These are phyloP conservation scores for Corrigiola litoralis DNA, from an alignment of 179 eudicot genomes.

Conservation along the genomic window DNA sequence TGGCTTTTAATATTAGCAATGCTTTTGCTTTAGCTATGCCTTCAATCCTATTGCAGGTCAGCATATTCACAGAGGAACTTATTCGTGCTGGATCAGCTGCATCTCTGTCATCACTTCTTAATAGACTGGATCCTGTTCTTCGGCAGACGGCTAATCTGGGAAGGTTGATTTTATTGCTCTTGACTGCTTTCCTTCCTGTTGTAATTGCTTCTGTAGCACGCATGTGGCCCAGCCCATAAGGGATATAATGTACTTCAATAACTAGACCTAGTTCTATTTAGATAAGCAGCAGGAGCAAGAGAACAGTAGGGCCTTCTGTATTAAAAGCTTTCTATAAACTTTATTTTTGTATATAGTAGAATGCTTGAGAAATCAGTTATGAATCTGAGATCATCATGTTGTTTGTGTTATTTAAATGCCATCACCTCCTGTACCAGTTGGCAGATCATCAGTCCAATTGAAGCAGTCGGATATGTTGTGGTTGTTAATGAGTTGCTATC, in stretches of 20 bases:
- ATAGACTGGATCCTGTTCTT: slow-evolving; percentile 92
- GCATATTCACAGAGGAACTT: slow-evolving; percentile 93
- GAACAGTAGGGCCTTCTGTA: no score
- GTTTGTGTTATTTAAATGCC: slow-evolving; percentile 7
- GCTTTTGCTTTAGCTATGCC: slow-evolving; percentile 8
- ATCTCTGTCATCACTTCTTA: slow-evolving; percentile 84
- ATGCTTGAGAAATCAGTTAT: not conserved
- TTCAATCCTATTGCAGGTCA: slow-evolving; percentile 49
- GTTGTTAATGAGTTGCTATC: slow-evolving; percentile 88
- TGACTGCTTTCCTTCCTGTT: not conserved
- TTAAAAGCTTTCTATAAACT: not conserved
- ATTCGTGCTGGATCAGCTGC: slow-evolving; percentile 99
- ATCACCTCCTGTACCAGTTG: slow-evolving; percentile 54
- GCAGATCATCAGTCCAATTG: slow-evolving; percentile 99
- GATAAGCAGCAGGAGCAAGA: not conserved
- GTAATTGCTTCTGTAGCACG: not conserved
- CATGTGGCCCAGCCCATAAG: not conserved
- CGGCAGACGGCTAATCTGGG: slow-evolving; percentile 89
- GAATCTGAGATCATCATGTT: not conserved
- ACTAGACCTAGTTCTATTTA: not conserved
- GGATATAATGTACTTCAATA: not conserved
- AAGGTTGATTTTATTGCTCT: slow-evolving; percentile 45
- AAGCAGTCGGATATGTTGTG: slow-evolving; percentile 83
- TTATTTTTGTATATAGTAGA: not conserved
- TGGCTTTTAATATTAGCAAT: not conserved